Base-by-base conservation (phyloP, 2,329 filamentous ascomycete species). In the Monilinia laxa region DNA sequence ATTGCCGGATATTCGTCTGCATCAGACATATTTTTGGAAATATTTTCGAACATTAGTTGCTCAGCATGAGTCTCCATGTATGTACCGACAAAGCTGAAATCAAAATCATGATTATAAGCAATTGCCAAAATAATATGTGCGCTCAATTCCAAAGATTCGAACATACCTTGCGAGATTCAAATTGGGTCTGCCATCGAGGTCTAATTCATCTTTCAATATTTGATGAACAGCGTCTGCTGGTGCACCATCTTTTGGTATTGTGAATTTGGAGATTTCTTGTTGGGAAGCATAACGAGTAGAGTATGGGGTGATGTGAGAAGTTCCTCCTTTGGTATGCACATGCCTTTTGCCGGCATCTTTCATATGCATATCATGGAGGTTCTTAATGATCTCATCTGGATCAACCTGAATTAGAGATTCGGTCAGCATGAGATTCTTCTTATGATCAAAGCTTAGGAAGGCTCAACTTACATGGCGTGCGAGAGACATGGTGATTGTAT, bases 11-110 rank as follows among this genome's bases (percentile, higher is more conserved):
- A 87, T 74, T 88, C 84, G 72, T 89, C 89, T 2, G 87, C 86
- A 75, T 91, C 89, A n/a, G 86, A 84, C 77, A 92, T 81, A 72
- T 91, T 91, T 78, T 92, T 91, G 67, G 83, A 81, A 53, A 91
- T 77, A 68, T 91, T 90, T 71, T 90, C 87, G 25, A 84, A 78
- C 82, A 91, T 87, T 54, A 92, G 81, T 66, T 84, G 79, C 67
- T 85, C 81, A 7, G 86, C 88, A 71, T 89, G 84, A 14, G 82
- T 81, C 73, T 91, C 89, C 85, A 90, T 88, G 73, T 89, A 91
- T 0, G 89, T 91, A 49, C 85, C 85, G 1, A 91, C 89, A 68
- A 91, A 91, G 71, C 84, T 85, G 56, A 35, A 35, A 5, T 35
- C 31, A 35, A 35, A 51, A 51, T 25, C 47, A 25, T 51, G 23